Evolutionary conservation across 805 yeast species (phyloP), one percentile per base, ranked within the genome.

Genomic region (Spathaspora arborariae): DNA sequence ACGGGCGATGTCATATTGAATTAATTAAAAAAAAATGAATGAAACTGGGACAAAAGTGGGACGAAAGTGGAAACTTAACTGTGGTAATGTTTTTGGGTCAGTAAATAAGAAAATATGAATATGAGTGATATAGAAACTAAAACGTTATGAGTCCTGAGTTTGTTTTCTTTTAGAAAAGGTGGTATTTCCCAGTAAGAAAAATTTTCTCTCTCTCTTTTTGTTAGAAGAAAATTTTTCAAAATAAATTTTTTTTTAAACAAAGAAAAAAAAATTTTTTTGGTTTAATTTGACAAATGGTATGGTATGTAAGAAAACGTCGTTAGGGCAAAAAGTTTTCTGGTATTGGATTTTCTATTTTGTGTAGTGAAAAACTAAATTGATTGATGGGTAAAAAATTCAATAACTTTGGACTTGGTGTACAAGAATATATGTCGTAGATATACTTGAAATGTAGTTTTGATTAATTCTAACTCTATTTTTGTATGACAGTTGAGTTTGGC

Each of bases 1-100:
- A 68, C 59, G 35, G 70, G 55, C 45, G 57, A 44, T 35, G 59
- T 45, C 64, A 56, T 59, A 21, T 15, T 48, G 44, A 41, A 39
- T 35, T 5, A 36, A 36, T 36, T 36, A 18, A 36, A 36, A 36
- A 18, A 16, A 20, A 19, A 36, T 10, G n/a, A 36, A 36, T 20
- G 39, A 19, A n/a, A n/a, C n/a, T n/a, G n/a, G n/a, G n/a, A n/a
- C n/a, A n/a, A n/a, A n/a, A n/a, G n/a, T n/a, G 13, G 39, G 39
- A 36, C 22, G 20, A 36, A n/a, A n/a, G n/a, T n/a, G n/a, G n/a
- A n/a, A n/a, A n/a, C n/a, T n/a, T n/a, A n/a, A n/a, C n/a, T n/a
- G n/a, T n/a, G n/a, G n/a, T n/a, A n/a, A n/a, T n/a, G n/a, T n/a
- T n/a, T n/a, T n/a, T n/a, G n/a, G n/a, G n/a, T n/a, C n/a, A n/a